These are phyloP conservation scores for Coelastrella sp. DNA, from an alignment of 139 green algal species.

Conservation along the genomic window DNA sequence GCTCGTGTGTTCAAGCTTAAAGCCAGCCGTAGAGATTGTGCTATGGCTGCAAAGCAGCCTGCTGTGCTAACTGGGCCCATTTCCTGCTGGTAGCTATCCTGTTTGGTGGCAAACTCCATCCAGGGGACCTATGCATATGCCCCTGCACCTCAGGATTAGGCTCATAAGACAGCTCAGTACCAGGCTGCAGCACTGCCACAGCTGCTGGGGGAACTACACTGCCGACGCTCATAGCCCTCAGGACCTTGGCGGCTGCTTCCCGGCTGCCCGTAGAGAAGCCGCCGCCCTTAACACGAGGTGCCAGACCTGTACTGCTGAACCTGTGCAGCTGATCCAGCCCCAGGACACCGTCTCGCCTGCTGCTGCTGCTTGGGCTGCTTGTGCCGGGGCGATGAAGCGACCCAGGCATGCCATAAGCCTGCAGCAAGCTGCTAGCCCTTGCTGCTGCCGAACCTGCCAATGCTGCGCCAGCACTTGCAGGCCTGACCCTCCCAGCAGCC, in stretches of 20 bases:
- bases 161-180: conserved; percentile 38
- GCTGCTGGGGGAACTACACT: conserved; percentile 17
- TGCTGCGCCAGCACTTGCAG: conserved; percentile 13
- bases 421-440: neutral
- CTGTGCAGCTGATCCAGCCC: neutral
- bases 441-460: neutral
- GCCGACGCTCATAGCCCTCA: conserved; percentile 34
- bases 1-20: no score
- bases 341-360: neutral
- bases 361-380: neutral
- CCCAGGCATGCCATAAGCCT: neutral
- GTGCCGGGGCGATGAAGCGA: neutral
- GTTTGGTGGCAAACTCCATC: conserved; percentile 25
- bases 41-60: conserved; percentile 20
- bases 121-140: conserved; percentile 39
- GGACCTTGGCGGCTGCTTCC: conserved; percentile 2
- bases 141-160: conserved; percentile 9
- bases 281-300: conserved; percentile 21
- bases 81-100: conserved; percentile 20
- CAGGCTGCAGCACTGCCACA: conserved; percentile 31
- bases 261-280: conserved; percentile 6
- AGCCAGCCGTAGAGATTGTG: no score
- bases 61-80: conserved; percentile 14
- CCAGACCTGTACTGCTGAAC: conserved; percentile 13
- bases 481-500: neutral